phyloP scores from a whole-genome alignment of 2,329 filamentous ascomycete species.

The Beauveria sp. region DNA sequence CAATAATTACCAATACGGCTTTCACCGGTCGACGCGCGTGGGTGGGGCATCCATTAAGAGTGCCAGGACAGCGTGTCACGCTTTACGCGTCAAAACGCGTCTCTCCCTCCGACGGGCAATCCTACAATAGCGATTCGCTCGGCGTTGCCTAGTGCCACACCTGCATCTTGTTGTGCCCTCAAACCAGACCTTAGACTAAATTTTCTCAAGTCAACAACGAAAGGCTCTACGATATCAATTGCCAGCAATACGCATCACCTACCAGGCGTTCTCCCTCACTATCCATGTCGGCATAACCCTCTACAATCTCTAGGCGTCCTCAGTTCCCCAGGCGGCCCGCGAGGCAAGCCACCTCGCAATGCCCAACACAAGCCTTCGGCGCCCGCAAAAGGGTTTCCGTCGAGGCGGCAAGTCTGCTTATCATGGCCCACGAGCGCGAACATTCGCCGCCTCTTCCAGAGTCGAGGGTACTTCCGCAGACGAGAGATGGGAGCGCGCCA shows the following conservation, averaged over 20 bases:
- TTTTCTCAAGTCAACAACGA: not conserved
- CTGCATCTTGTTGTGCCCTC: not conserved
- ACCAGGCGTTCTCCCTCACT: not conserved
- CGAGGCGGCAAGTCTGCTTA: slow-evolving; percentile 61
- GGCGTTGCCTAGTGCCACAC: not conserved
- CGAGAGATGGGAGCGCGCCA: slow-evolving; percentile 82
- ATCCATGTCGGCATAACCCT: slow-evolving; percentile 10
- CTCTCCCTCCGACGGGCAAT: slow-evolving; percentile 15
- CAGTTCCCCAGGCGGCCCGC: slow-evolving; percentile 1
- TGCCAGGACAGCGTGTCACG: slow-evolving; percentile 20
- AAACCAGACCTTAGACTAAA: not conserved
- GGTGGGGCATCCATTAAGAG: slow-evolving; percentile 23
- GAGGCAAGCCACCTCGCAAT: slow-evolving; percentile 30
- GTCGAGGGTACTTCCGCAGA: slow-evolving; percentile 84
- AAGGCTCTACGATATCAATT: not conserved
- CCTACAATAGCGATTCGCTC: not conserved
- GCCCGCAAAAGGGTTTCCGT: slow-evolving; percentile 59
- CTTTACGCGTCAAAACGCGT: slow-evolving; percentile 27
- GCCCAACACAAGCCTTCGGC: slow-evolving; percentile 53
- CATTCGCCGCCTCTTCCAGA: slow-evolving; percentile 70
- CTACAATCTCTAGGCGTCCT: not conserved
- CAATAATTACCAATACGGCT: too few relatives aligned
- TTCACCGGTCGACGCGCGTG: not conserved
- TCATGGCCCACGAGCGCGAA: slow-evolving; percentile 62
- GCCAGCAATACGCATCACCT: not conserved